Evolutionary conservation across 176 grass and related monocot species (phyloP).

Genomic region (Panicum miliaceum): DNA sequence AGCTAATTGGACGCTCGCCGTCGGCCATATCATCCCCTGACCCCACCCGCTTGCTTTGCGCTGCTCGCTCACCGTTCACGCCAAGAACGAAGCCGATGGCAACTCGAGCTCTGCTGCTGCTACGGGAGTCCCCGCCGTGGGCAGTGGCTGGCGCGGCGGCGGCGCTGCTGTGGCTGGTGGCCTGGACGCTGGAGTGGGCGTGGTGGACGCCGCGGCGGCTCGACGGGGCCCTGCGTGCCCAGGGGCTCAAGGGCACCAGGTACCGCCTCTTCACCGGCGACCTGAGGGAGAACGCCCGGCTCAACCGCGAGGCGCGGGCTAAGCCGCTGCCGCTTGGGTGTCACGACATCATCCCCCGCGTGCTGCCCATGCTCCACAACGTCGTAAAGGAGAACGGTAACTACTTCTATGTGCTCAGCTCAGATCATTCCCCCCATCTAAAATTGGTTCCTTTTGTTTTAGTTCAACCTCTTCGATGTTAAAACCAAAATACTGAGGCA

Average conservation of each 20-base stretch:
- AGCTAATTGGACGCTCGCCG: too few species aligned
- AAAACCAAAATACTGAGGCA: neutral
- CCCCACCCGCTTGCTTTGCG: too few species aligned
- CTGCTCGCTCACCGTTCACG: too few species aligned
- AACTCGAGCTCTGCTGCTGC: neutral
- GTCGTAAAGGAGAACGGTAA: conserved; percentile 43
- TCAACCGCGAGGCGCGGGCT: conserved; percentile 43
- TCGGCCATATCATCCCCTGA: too few species aligned
- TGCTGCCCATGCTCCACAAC: conserved; percentile 32
- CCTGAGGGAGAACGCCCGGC: conserved; percentile 10
- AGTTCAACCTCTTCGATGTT: neutral
- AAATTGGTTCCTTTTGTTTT: neutral
- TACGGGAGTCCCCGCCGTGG: conserved; percentile 31
- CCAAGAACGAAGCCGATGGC: conserved; percentile 25
- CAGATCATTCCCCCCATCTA: neutral
- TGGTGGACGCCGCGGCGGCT: conserved; percentile 61
- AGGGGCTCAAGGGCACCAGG: conserved; percentile 51
- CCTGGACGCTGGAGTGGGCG: conserved; percentile 47
- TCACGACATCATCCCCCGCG: conserved; percentile 49
- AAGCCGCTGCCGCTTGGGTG: conserved; percentile 50
- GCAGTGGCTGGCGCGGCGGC: conserved; percentile 1
- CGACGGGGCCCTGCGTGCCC: conserved; percentile 33
- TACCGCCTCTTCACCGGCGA: conserved; percentile 59
- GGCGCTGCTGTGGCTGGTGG: conserved; percentile 42
- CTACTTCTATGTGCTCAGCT: neutral